A percentile compares a stretch with the other conserved stretches of the same genome.
These are phyloP conservation scores for Trifolium dubium DNA, from an alignment of 306 rosid genomes.

Conservation along the genomic window DNA sequence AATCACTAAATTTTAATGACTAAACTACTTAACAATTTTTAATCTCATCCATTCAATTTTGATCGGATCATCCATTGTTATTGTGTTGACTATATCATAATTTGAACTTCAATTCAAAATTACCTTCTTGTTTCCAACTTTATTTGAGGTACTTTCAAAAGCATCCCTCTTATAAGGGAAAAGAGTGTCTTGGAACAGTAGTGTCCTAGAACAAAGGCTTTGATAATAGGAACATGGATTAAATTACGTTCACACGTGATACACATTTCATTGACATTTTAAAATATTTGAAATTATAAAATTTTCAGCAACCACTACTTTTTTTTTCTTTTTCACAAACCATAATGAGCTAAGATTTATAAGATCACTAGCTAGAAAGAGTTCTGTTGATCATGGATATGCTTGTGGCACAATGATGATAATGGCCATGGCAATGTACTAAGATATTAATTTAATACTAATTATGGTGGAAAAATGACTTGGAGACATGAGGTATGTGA, in stretches of 20 bases:
- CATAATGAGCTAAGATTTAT: neutral
- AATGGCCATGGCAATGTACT: constrained; percentile 34
- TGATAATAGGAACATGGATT: neutral
- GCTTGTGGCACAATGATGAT: constrained; percentile 19
- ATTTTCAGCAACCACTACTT: neutral
- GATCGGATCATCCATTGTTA: too few species aligned
- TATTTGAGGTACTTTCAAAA: too few species aligned
- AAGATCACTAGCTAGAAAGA: neutral
- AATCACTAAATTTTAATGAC: too few species aligned
- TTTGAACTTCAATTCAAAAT: too few species aligned
- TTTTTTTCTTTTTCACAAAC: neutral
- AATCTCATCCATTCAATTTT: too few species aligned
- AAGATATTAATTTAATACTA: constrained; percentile 29
- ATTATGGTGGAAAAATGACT: constrained; percentile 43
- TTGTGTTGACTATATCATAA: too few species aligned
- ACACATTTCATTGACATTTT: neutral
- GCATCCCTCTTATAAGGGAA: too few species aligned
- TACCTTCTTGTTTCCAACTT: neutral
- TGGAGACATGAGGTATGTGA: constrained; percentile 19
- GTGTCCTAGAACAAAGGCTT: neutral
- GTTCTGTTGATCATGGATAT: constrained; percentile 34
- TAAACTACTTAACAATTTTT: too few species aligned
- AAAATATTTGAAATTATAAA: neutral
- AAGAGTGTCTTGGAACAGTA: neutral
- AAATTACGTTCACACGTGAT: neutral